A percentile compares a stretch with the other conserved stretches of the same genome.
Evolutionary conservation across 805 yeast genomes (phyloP).

Genomic region (Saccharomycopsis fodiens): DNA sequence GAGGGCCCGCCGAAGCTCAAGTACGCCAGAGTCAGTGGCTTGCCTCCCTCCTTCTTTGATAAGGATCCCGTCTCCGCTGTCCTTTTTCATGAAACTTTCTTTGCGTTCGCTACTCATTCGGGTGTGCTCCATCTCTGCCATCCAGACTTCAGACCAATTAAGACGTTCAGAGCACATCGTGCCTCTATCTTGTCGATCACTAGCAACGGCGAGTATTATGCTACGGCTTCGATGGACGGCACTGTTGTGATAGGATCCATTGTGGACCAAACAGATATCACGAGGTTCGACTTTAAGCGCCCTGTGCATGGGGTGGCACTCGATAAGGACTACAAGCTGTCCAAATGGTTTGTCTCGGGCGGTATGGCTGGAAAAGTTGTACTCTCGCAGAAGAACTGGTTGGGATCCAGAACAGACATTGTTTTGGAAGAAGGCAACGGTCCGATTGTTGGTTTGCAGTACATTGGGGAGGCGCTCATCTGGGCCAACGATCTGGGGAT

Average conservation of each 20-base stretch:
- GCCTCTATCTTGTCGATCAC: conserved; percentile 73
- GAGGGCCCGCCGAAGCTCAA: conserved; percentile 66
- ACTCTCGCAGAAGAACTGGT: conserved; percentile 74
- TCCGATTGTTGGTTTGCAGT: conserved; percentile 61
- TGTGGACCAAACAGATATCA: conserved; percentile 50
- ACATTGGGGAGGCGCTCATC: conserved; percentile 56
- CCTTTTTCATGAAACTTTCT: conserved; percentile 47
- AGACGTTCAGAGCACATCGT: conserved; percentile 77
- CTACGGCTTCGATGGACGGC: conserved; percentile 92
- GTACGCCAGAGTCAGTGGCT: conserved; percentile 58
- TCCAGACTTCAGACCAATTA: conserved; percentile 49
- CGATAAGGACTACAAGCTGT: conserved; percentile 56
- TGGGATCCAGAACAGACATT: conserved; percentile 71
- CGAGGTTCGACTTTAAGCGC: conserved; percentile 74
- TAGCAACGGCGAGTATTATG: conserved; percentile 67
- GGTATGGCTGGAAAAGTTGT: conserved; percentile 84
- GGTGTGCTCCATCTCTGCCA: conserved; percentile 68
- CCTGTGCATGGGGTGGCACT: conserved; percentile 85
- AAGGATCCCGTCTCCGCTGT: conserved; percentile 76
- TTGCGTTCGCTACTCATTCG: conserved; percentile 83
- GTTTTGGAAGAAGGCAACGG: conserved; percentile 54
- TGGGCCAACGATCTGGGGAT: conserved; percentile 88
- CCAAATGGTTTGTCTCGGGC: conserved; percentile 71
- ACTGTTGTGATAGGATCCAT: conserved; percentile 78
- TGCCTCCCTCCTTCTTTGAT: conserved; percentile 64